These are phyloP conservation scores for Rhodotorula babjevae DNA, from an alignment of 768 basidiomycete genomes.

Conservation along the genomic window DNA sequence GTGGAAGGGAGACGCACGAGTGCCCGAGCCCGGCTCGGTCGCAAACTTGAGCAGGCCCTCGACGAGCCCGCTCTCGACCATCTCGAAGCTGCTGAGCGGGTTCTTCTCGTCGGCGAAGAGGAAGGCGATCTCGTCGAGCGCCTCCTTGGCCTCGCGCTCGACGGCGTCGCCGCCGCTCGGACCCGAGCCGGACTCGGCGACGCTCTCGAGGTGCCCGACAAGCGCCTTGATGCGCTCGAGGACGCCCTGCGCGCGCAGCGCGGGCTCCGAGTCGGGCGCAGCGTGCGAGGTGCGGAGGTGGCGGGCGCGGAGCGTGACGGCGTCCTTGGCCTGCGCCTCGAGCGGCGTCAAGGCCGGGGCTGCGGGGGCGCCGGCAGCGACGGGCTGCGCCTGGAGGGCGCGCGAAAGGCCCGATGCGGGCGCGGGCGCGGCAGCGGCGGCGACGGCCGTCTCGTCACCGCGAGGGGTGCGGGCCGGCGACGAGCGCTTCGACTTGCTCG, in stretches of 20 bases:
- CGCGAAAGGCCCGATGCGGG: too few species aligned
- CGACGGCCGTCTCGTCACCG: slow-evolving; percentile 25
- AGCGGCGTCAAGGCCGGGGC: slow-evolving; percentile 53
- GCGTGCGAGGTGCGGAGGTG: slow-evolving; percentile 81
- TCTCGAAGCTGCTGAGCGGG: slow-evolving; percentile 87
- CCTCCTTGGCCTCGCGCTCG: slow-evolving; percentile 62
- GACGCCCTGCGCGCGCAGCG: slow-evolving; percentile 54
- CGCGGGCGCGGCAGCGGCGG: background rate
- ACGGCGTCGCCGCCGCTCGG: slow-evolving; percentile 44
- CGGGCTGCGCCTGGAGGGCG: too few species aligned
- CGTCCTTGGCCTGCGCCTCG: slow-evolving; percentile 58
- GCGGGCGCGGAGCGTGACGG: slow-evolving; percentile 83
- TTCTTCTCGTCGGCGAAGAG: slow-evolving; percentile 62
- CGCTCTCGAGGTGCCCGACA: slow-evolving; percentile 59
- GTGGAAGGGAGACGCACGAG: slow-evolving; percentile 19
- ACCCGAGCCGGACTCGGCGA: slow-evolving; percentile 17
- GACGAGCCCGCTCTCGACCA: slow-evolving; percentile 87
- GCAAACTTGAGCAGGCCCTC: slow-evolving; percentile 79
- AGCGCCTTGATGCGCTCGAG: slow-evolving; percentile 56
- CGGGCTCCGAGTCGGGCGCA: slow-evolving; percentile 41
- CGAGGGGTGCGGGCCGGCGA: slow-evolving; percentile 28
- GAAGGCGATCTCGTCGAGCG: slow-evolving; percentile 68
- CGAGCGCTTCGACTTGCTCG: slow-evolving; percentile 47
- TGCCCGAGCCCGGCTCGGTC: slow-evolving; percentile 49
- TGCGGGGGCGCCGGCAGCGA: background rate